Conservation (phyloP, 208 protist genomes). For the Jaenimonas drosophilae region DNA sequence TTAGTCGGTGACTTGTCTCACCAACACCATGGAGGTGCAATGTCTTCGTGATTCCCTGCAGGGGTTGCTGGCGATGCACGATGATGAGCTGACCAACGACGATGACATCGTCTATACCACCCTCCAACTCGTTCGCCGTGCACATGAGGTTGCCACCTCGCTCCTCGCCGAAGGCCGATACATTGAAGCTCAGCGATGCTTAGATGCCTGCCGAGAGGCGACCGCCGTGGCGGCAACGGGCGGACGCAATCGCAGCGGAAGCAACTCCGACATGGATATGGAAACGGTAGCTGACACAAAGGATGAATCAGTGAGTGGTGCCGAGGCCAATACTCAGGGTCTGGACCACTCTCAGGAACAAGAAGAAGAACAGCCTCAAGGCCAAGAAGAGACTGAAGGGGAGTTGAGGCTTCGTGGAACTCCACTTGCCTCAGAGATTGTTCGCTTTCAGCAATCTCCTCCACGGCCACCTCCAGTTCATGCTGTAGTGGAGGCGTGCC, state of each 20-base stretch:
- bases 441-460: too few species aligned
- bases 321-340: too few species aligned
- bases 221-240: constrained; percentile 8
- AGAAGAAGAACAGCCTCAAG: not conserved
- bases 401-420: too few species aligned
- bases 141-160: constrained; percentile 36
- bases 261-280: too few species aligned
- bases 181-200: constrained; percentile 55
- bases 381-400: not conserved
- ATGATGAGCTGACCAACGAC: constrained; percentile 44
- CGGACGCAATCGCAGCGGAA: too few species aligned
- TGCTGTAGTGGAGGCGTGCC: too few species aligned
- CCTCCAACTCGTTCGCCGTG: constrained; percentile 39
- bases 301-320: too few species aligned
- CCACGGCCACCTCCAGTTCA: too few species aligned
- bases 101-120: constrained; percentile 66
- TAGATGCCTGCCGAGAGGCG: constrained; percentile 39
- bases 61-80: constrained; percentile 32
- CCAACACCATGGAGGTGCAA: constrained; percentile 38
- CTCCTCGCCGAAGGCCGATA: constrained; percentile 60
- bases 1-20: not conserved
- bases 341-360: not conserved
- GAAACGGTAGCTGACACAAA: too few species aligned
- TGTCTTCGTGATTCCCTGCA: constrained; percentile 23
- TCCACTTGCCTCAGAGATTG: too few species aligned